Evolutionary conservation across 78 protist genomes (phyloP).

Genomic region (Dictyostelium firmibasis): DNA sequence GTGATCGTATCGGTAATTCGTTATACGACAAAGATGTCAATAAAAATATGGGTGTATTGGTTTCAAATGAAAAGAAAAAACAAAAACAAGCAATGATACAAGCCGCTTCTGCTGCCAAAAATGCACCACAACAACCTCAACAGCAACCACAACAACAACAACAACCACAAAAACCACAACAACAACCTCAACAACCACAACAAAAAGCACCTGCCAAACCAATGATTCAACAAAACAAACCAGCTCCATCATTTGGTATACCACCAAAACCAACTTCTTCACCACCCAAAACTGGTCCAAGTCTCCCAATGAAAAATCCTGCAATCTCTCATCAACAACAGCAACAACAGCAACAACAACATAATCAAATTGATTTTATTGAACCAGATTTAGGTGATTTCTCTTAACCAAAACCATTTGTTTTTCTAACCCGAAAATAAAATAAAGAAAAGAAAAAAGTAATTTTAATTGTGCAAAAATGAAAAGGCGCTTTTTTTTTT

Average conservation of each 20-base stretch:
- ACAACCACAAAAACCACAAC: neutral
- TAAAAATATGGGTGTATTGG: neutral
- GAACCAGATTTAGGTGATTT: neutral
- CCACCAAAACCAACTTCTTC: neutral
- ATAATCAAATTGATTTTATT: neutral
- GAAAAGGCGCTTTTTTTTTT: neutral
- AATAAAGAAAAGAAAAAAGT: neutral
- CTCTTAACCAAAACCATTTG: too few species aligned
- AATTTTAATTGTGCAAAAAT: neutral
- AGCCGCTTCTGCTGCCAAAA: neutral
- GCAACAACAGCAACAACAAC: neutral
- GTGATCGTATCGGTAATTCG: slow-evolving; percentile 84
- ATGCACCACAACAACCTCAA: neutral
- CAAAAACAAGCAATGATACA: neutral
- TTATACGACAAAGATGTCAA: slow-evolving; percentile 68
- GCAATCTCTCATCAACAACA: neutral
- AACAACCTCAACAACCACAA: neutral
- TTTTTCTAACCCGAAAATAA: neutral
- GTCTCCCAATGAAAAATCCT: neutral
- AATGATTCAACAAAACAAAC: neutral
- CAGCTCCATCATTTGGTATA: neutral
- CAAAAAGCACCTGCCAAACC: neutral
- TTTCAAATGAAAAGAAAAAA: neutral
- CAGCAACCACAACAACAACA: neutral
- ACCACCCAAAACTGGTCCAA: neutral